Evolutionary conservation across 2,329 filamentous ascomycete genomes (phyloP).

Genomic region (Kalaharituber pfeilii): DNA sequence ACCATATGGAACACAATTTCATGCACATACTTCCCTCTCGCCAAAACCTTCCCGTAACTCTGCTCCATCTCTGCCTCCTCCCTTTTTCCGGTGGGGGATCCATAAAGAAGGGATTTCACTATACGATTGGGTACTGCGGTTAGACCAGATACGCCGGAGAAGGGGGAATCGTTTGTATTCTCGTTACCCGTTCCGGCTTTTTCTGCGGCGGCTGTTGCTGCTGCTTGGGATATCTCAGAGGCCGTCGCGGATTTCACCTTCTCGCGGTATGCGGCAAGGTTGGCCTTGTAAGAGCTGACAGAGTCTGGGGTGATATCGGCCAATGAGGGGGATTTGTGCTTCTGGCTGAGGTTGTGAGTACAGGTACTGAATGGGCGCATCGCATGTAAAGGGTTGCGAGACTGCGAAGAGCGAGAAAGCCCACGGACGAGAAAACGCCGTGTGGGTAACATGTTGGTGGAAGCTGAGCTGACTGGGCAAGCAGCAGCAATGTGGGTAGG

Average conservation of each 20-base stretch:
- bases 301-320: conserved; percentile 64
- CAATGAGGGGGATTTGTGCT: conserved; percentile 50
- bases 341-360: not conserved
- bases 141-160: conserved; percentile 43
- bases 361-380: not conserved
- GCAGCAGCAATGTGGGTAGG: no score
- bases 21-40: conserved; percentile 94
- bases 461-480: no score
- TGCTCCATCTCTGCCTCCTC: conserved; percentile 91
- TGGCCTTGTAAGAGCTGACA: conserved; percentile 58
- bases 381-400: not conserved
- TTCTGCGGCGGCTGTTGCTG: conserved; percentile 45
- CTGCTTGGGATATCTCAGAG: conserved; percentile 38
- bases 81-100: conserved; percentile 85
- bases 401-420: not conserved
- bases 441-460: conserved; percentile 11
- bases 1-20: conserved; percentile 95
- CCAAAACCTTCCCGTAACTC: conserved; percentile 86
- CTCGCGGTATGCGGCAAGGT: conserved; percentile 75
- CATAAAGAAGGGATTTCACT: conserved; percentile 81
- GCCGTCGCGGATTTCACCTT: conserved; percentile 38
- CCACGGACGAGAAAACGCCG: conserved; percentile 10
- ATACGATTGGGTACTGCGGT: conserved; percentile 22
- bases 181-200: conserved; percentile 32
- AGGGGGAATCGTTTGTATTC: conserved; percentile 44